A percentile compares a stretch with the other conserved stretches of the same genome.
Evolutionary conservation across 176 grass and related monocot species (phyloP).

Genomic region (Carex parvula): DNA sequence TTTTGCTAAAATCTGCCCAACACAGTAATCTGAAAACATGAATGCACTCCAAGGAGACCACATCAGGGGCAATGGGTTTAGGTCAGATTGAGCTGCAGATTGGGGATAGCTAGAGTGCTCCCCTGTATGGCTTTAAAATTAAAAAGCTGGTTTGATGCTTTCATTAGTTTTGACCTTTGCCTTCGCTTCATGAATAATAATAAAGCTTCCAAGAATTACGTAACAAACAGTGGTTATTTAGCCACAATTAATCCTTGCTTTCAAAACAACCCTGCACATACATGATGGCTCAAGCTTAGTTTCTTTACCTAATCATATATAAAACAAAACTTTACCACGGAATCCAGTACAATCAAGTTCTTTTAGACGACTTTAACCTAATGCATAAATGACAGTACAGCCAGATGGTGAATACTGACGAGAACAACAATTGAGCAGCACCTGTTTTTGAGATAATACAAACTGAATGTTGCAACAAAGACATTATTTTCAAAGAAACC

Average conservation of each 20-base stretch:
- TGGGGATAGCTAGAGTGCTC: neutral
- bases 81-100: neutral
- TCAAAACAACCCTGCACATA: constrained; percentile 39
- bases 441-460: constrained; percentile 22
- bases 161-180: constrained; percentile 21
- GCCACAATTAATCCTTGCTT: neutral
- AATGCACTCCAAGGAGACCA: neutral
- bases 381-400: neutral
- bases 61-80: neutral
- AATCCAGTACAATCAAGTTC: neutral
- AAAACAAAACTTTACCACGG: neutral
- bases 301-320: neutral
- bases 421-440: constrained; percentile 23
- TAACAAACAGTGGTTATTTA: constrained; percentile 16
- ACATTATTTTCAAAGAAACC: constrained; percentile 41
- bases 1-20: neutral
- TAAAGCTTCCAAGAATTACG: constrained; percentile 37
- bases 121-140: neutral
- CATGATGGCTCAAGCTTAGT: neutral
- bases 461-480: constrained; percentile 17
- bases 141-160: neutral
- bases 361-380: neutral
- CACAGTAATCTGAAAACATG: too few species aligned
- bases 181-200: constrained; percentile 19
- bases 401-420: constrained; percentile 26